Percentiles rank a stretch among this genome's conserved stretches.
Evolutionary conservation across 139 green algal species (phyloP).

Genomic region (Chlamydomonas sp.): DNA sequence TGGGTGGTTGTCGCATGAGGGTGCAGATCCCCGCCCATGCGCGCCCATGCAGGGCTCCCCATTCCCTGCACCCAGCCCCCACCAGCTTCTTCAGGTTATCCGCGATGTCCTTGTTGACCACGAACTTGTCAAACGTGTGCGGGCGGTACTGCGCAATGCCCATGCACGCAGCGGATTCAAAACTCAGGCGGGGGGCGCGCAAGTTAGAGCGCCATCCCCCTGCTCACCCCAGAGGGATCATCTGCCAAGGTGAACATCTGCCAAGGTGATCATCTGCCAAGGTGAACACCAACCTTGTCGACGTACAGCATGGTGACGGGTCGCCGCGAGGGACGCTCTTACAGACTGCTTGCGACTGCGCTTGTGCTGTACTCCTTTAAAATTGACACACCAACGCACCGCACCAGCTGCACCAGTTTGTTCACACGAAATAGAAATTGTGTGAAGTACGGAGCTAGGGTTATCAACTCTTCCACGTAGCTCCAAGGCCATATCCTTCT

Average conservation of each 20-base stretch:
- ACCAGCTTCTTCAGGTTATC: conserved; percentile 83
- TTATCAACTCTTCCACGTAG: too few relatives aligned
- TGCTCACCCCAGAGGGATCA: too few relatives aligned
- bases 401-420: too few relatives aligned
- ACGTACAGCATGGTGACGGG: conserved; percentile 70
- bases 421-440: too few relatives aligned
- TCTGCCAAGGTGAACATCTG: too few relatives aligned
- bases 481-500: too few relatives aligned
- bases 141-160: conserved; percentile 73
- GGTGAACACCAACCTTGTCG: conserved; percentile 54
- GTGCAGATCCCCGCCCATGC: neutral
- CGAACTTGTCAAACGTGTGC: conserved; percentile 69
- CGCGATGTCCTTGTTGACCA: conserved; percentile 63
- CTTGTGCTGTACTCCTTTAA: too few relatives aligned
- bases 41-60: neutral
- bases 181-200: neutral
- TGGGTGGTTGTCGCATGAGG: neutral
- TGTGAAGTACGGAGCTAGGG: too few relatives aligned
- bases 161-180: neutral
- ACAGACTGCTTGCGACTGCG: too few relatives aligned
- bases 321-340: too few relatives aligned
- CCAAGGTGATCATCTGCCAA: neutral
- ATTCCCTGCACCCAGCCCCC: conserved; percentile 14
- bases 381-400: too few relatives aligned
- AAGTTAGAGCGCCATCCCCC: too few relatives aligned